These are phyloP conservation scores for Diatrype stigma DNA, from an alignment of 2,329 filamentous ascomycete species.

Conservation along the genomic window DNA sequence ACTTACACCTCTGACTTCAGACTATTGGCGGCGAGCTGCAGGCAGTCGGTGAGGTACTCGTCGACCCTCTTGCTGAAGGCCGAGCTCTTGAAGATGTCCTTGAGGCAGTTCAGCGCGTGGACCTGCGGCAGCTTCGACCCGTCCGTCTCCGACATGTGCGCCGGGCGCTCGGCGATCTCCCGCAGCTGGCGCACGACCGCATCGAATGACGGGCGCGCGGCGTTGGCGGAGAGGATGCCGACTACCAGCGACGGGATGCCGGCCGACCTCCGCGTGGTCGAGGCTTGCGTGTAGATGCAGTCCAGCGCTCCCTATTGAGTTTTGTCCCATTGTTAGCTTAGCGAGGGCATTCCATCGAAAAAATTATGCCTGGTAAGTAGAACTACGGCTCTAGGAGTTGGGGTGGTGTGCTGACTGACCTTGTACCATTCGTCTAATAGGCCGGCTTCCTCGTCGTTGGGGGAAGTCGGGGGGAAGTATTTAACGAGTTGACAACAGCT, in stretches of 20 bases:
- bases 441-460: slow-evolving; percentile 30
- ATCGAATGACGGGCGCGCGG: slow-evolving; percentile 56
- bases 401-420: slow-evolving; percentile 45
- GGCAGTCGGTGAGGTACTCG: slow-evolving; percentile 64
- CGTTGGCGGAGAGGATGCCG: slow-evolving; percentile 69
- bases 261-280: slow-evolving; percentile 84
- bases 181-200: slow-evolving; percentile 61
- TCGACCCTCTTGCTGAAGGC: slow-evolving; percentile 70
- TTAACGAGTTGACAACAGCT: slow-evolving; percentile 68
- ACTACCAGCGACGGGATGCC: slow-evolving; percentile 85
- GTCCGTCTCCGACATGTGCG: slow-evolving; percentile 52
- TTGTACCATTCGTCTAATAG: slow-evolving; percentile 69
- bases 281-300: slow-evolving; percentile 70
- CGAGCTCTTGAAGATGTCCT: slow-evolving; percentile 85
- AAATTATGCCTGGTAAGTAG: too few relatives aligned
- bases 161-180: slow-evolving; percentile 51
- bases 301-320: slow-evolving; percentile 57
- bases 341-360: too few relatives aligned
- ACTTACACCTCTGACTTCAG: slow-evolving; percentile 72
- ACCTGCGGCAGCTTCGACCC: slow-evolving; percentile 78
- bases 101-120: slow-evolving; percentile 89
- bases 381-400: not conserved
- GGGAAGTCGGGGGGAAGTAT: slow-evolving; percentile 33
- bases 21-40: slow-evolving; percentile 76
- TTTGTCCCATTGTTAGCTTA: slow-evolving; percentile 19